Percentiles rank a stretch among this genome's conserved stretches.
phyloP scores from a whole-genome alignment of 2,329 filamentous ascomycete species.

The Hymenoscyphus fraxineus region DNA sequence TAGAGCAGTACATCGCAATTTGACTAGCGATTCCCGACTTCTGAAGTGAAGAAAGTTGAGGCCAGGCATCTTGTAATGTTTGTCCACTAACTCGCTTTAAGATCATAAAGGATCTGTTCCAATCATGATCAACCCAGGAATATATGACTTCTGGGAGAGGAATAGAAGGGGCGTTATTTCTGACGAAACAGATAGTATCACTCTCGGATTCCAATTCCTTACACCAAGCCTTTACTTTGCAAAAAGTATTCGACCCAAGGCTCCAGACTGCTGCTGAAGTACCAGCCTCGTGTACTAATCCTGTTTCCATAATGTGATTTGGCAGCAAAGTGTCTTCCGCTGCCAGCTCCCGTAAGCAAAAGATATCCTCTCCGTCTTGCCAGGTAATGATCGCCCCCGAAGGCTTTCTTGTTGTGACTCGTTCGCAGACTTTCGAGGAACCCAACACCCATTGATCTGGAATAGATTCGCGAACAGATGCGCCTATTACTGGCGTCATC shows the following conservation, averaged over 20 bases:
- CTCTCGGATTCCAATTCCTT: conserved; percentile 14
- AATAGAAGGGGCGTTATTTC: conserved; percentile 8
- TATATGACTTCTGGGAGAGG: conserved; percentile 16
- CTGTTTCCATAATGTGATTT: too few species aligned
- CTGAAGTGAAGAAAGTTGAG: not conserved
- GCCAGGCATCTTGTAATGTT: conserved; percentile 15
- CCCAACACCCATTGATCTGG: too few species aligned
- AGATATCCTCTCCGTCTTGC: too few species aligned
- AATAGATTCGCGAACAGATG: too few species aligned
- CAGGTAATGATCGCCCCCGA: too few species aligned
- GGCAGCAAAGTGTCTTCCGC: too few species aligned
- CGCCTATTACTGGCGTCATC: too few species aligned
- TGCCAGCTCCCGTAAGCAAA: too few species aligned
- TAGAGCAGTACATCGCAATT: conserved; percentile 6
- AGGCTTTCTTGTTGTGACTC: too few species aligned
- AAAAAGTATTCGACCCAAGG: conserved; percentile 13
- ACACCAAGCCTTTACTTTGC: conserved; percentile 18
- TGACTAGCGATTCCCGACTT: conserved; percentile 3
- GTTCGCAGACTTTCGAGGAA: too few species aligned
- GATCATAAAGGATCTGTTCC: conserved; percentile 16
- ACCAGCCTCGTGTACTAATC: conserved; percentile 12
- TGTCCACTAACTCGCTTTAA: conserved; percentile 13
- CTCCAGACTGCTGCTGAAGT: conserved; percentile 10
- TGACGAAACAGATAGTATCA: conserved; percentile 14
- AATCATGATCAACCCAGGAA: conserved; percentile 12